These are phyloP conservation scores for Vigna nakashimae DNA, from an alignment of 306 rosid species.

Conservation along the genomic window DNA sequence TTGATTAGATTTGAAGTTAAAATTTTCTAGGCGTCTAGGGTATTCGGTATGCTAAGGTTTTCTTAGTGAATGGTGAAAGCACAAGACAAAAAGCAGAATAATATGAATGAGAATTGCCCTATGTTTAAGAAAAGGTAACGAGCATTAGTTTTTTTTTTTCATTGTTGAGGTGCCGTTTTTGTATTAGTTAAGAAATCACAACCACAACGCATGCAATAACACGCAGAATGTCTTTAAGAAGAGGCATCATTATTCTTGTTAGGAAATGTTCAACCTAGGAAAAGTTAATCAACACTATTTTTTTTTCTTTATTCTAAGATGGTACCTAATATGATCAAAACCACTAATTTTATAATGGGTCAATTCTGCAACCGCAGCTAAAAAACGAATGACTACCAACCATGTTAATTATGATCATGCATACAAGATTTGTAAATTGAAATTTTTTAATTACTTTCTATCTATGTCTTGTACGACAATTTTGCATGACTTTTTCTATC, in stretches of 20 bases:
- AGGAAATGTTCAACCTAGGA: background rate
- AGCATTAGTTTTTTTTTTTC: background rate
- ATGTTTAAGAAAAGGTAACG: conserved; percentile 31
- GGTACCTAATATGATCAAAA: conserved; percentile 17
- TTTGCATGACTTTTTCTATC: no score
- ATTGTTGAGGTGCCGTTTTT: background rate
- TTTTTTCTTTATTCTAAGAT: background rate
- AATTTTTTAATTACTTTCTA: no score
- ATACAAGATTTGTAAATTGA: no score
- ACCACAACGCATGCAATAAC: background rate
- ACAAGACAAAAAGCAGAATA: conserved; percentile 3
- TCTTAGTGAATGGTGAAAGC: conserved; percentile 35
- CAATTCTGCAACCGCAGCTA: background rate
- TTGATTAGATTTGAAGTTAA: conserved; percentile 42
- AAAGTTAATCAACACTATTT: background rate
- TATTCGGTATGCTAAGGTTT: conserved; percentile 26
- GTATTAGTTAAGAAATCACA: background rate
- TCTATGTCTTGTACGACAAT: no score
- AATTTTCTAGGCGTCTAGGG: background rate
- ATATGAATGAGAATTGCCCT: conserved; percentile 31
- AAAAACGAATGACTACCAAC: conserved; percentile 6
- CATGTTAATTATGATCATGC: background rate
- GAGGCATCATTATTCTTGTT: background rate
- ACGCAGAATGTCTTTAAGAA: background rate
- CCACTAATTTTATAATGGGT: background rate